Evolutionary conservation across 2,329 filamentous ascomycete species (phyloP).

Genomic region (Biscogniauxia mediterranea): DNA sequence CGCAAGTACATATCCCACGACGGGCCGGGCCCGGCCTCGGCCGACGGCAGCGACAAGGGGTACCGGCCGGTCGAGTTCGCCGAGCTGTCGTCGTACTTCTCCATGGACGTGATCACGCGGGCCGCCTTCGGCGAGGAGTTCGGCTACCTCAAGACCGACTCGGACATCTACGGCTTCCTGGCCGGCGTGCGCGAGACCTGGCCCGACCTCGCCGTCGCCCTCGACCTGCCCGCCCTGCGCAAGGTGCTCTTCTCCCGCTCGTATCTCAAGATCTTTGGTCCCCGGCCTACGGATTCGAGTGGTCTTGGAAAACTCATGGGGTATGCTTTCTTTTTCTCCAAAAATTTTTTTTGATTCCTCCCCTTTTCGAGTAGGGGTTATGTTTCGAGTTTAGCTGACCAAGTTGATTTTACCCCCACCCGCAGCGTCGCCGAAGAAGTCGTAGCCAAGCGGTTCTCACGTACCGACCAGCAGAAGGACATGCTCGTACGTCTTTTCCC

Average conservation of each 20-base stretch:
- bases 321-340: conserved; percentile 6
- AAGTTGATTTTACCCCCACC: too few relatives aligned
- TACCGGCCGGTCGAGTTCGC: conserved; percentile 18
- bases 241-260: conserved; percentile 16
- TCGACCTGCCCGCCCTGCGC: conserved; percentile 20
- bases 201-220: conserved; percentile 9
- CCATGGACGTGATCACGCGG: conserved; percentile 25
- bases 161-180: conserved; percentile 21
- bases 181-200: conserved; percentile 4
- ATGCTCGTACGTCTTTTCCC: conserved; percentile 25
- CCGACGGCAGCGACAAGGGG: neutral
- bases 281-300: conserved; percentile 16
- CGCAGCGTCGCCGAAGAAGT: conserved; percentile 14
- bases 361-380: too few relatives aligned
- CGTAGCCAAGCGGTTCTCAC: conserved; percentile 16
- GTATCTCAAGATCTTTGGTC: conserved; percentile 18
- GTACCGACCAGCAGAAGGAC: conserved; percentile 8
- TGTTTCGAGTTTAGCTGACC: too few relatives aligned
- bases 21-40: neutral
- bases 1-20: conserved; percentile 16
- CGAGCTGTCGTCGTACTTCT: conserved; percentile 16
- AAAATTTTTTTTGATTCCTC: neutral
- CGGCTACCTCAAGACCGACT: conserved; percentile 19
- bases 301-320: conserved; percentile 23
- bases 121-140: conserved; percentile 25